Base-by-base conservation (phyloP, 257 asterid species). In the Striga asiatica region DNA sequence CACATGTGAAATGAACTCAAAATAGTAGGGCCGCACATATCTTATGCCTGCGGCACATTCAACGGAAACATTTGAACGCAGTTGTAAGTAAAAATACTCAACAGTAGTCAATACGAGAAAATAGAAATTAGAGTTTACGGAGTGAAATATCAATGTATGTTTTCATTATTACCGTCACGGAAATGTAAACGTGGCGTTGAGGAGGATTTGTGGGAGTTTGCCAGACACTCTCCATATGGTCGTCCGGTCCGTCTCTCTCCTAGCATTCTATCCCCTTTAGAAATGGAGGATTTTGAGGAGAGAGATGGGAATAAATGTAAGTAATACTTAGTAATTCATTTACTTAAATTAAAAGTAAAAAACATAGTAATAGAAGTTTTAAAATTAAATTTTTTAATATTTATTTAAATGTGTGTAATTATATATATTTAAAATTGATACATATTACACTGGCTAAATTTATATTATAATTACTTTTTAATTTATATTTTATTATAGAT, bases 141-240 rank as follows among this genome's bases (percentile, higher is more conserved):
- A 18, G 12, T 17, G 60, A 28, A n/a, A 28, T n/a, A 10, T 20
- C 8, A 23, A 21, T 27, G 0, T 6, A 1, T 5, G 11, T 29
- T 29, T 29, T 41, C 17, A 4, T 1, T 8, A 1, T 47, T 75
- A 88, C 95, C 94, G 64, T 82, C 65, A 0, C 74, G 84, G 46
- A 79, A 67, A 84, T 68, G 74, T 82, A 92, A 58, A 88, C 99
- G 11, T 81, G 83, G 74, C 94, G 85, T 60, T 73, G 88, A 0
- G 97, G 97, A 63, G 93, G 93, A 64, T 81, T 82, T 55, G 89
- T 88, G 14, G 97, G 95, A 60, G 95, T 88, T 71, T 84, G 93
- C 97, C 95, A 88, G 8, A 88, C 81, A 19, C 84, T 84, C 58
- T 84, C 95, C 97, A 84, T 75, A 19, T 17, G 11, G 50, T 68